phyloP scores from a whole-genome alignment of 2,329 filamentous ascomycete genomes.

The Ampelomyces quisqualis region DNA sequence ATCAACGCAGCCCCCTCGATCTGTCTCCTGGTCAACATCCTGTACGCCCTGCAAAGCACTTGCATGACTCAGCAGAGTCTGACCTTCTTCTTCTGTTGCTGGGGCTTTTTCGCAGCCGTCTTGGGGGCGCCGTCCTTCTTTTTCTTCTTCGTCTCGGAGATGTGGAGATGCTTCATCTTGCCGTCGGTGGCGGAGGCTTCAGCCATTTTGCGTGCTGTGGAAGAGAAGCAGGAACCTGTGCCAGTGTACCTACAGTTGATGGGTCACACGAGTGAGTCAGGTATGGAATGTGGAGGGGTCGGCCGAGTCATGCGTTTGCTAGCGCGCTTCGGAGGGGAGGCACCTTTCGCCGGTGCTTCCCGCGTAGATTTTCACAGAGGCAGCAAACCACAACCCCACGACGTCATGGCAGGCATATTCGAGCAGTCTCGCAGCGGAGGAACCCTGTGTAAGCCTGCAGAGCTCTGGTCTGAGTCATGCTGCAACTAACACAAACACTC shows the following conservation, averaged over 20 bases:
- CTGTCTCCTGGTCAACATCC: constrained; percentile 35
- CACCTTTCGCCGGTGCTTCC: constrained; percentile 33
- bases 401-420: constrained; percentile 87
- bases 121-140: constrained; percentile 40
- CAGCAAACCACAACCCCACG: constrained; percentile 28
- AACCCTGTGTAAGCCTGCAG: constrained; percentile 70
- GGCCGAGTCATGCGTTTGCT: constrained; percentile 30
- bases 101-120: constrained; percentile 45
- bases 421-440: constrained; percentile 89
- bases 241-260: constrained; percentile 2
- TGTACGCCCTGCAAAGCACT: background rate
- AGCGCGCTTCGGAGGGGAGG: too few species aligned
- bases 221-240: background rate
- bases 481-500: constrained; percentile 28
- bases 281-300: constrained; percentile 26
- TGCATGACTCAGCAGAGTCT: constrained; percentile 1
- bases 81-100: constrained; percentile 53
- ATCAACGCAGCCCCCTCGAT: constrained; percentile 67
- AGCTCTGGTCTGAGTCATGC: constrained; percentile 1
- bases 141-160: constrained; percentile 44
- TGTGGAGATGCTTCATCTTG: constrained; percentile 50
- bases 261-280: constrained; percentile 1
- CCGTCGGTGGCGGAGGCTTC: constrained; percentile 39
- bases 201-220: constrained; percentile 27
- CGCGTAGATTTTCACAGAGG: constrained; percentile 29